These are phyloP conservation scores for Arthrobotrys conoides DNA, from an alignment of 2,329 filamentous ascomycete genomes.

Conservation along the genomic window DNA sequence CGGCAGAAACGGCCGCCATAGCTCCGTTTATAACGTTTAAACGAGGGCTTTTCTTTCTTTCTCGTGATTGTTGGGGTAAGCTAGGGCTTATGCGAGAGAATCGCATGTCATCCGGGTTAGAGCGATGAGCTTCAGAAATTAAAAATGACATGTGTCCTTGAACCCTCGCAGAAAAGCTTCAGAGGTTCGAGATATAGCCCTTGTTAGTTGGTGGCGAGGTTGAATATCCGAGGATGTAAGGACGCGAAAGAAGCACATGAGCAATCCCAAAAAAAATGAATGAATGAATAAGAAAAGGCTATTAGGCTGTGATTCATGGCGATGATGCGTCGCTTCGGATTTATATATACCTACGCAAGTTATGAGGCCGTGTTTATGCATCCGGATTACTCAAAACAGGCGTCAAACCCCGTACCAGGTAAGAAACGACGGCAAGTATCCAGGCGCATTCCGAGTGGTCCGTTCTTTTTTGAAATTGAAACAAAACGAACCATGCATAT, in stretches of 20 bases:
- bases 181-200: constrained; percentile 8
- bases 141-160: constrained; percentile 54
- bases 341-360: constrained; percentile 21
- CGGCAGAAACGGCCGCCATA: constrained; percentile 48
- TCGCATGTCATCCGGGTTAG: constrained; percentile 35
- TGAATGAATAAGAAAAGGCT: background rate
- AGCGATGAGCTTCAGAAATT: constrained; percentile 17
- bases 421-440: constrained; percentile 21
- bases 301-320: constrained; percentile 36
- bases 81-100: constrained; percentile 32
- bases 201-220: constrained; percentile 4
- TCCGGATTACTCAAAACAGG: constrained; percentile 50
- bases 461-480: constrained; percentile 3
- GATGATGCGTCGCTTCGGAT: constrained; percentile 22
- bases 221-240: constrained; percentile 36
- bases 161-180: background rate
- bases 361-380: constrained; percentile 35
- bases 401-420: constrained; percentile 25
- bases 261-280: background rate
- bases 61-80: constrained; percentile 23
- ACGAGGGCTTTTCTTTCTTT: constrained; percentile 30
- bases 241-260: background rate
- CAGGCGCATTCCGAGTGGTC: constrained; percentile 1
- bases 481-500: constrained; percentile 27
- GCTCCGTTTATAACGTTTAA: constrained; percentile 44